Conservation (phyloP, 371 early-diverging fungal species). For the Mortierella sp. region DNA sequence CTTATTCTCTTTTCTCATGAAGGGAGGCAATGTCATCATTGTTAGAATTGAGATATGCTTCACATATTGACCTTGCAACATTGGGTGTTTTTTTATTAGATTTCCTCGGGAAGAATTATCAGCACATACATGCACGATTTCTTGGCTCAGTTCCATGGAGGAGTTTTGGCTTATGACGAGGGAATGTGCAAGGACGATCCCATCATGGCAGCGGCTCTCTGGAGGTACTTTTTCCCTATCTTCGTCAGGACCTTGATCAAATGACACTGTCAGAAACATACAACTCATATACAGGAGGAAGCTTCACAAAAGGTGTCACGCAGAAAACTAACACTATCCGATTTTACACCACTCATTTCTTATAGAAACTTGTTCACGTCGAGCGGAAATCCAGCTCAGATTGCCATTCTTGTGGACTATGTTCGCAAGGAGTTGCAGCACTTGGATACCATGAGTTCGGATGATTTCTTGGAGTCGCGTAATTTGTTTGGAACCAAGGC, state of each 20-base stretch:
- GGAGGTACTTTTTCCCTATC: slow-evolving; percentile 72
- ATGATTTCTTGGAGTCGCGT: slow-evolving; percentile 53
- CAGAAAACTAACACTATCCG: background rate
- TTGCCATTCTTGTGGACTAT: slow-evolving; percentile 74
- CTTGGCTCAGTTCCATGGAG: slow-evolving; percentile 90
- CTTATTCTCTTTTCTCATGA: background rate
- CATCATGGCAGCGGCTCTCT: slow-evolving; percentile 93
- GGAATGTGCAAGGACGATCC: slow-evolving; percentile 93
- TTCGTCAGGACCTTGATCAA: background rate
- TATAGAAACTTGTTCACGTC: slow-evolving; percentile 79
- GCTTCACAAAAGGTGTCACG: background rate
- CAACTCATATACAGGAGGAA: background rate
- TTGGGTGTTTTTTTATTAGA: slow-evolving; percentile 49
- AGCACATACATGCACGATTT: slow-evolving; percentile 85
- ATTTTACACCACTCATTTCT: background rate
- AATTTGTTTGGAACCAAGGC: slow-evolving; percentile 44
- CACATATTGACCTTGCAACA: background rate
- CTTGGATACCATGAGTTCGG: slow-evolving; percentile 64
- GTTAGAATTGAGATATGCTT: background rate
- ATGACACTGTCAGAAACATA: background rate
- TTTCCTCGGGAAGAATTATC: slow-evolving; percentile 79
- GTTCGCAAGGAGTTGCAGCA: slow-evolving; percentile 75
- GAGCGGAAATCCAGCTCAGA: slow-evolving; percentile 69
- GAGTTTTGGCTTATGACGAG: slow-evolving; percentile 94
- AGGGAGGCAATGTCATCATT: no score